Conservation (phyloP, 192 early-diverging fungal species). For the Backusella macrospora region DNA sequence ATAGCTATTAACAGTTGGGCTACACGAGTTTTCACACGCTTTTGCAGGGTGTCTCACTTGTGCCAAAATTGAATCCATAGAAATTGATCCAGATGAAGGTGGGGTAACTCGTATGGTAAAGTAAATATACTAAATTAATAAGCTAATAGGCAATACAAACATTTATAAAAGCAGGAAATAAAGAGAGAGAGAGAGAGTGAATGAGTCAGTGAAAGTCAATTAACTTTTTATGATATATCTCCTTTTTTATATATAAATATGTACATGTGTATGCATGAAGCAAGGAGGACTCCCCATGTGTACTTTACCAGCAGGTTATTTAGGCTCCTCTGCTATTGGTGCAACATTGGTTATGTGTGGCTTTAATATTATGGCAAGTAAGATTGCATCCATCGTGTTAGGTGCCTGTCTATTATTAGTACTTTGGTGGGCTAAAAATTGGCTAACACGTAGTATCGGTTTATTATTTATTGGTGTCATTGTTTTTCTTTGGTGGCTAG, state of each 20-base stretch:
- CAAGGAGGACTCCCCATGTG: constrained; percentile 80
- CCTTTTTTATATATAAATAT: neutral
- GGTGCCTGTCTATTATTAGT: constrained; percentile 81
- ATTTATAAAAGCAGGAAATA: too few species aligned
- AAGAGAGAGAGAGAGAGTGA: neutral
- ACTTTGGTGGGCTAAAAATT: constrained; percentile 89
- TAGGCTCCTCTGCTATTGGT: constrained; percentile 88
- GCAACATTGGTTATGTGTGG: constrained; percentile 92
- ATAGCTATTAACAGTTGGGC: constrained; percentile 83
- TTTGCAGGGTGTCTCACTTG: constrained; percentile 83
- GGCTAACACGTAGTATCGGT: constrained; percentile 81
- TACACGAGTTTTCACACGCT: constrained; percentile 97
- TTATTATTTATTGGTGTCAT: constrained; percentile 83
- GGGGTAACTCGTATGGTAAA: constrained; percentile 79
- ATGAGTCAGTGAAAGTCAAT: neutral
- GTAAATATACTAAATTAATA: neutral
- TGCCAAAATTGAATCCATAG: constrained; percentile 84
- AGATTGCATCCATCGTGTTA: constrained; percentile 81
- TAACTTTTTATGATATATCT: neutral
- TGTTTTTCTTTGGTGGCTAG: constrained; percentile 85
- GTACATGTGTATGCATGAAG: constrained; percentile 20
- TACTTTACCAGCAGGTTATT: constrained; percentile 88
- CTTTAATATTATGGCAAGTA: constrained; percentile 86
- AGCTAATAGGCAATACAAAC: too few species aligned
- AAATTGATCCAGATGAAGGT: constrained; percentile 91